These are phyloP conservation scores for Aspergillus haitiensis DNA, from an alignment of 495 filamentous ascomycete species.

Conservation along the genomic window DNA sequence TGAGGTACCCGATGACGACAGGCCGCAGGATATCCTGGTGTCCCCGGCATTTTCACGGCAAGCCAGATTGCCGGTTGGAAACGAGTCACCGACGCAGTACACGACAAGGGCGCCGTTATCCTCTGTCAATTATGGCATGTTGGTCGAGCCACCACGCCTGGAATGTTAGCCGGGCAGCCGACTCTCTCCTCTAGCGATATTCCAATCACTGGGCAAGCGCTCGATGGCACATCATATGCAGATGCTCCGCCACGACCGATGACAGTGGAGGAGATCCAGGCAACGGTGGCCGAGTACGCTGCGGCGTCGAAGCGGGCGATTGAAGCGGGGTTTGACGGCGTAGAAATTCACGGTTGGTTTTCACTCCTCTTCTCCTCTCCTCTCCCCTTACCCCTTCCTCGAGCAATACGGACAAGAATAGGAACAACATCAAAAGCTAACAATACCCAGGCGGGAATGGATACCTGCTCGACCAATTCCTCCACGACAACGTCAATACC, in stretches of 20 bases:
- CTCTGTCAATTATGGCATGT: conserved; percentile 55
- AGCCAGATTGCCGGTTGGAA: conserved; percentile 52
- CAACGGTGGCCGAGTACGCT: conserved; percentile 49
- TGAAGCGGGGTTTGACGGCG: conserved; percentile 61
- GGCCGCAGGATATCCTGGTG: conserved; percentile 43
- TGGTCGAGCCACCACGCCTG: conserved; percentile 47
- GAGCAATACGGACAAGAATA: not conserved
- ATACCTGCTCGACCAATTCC: conserved; percentile 57
- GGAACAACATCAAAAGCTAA: not conserved
- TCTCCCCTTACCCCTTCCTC: not conserved
- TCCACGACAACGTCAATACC: conserved; percentile 50
- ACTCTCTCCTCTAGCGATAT: conserved; percentile 27
- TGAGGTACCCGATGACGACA: not conserved
- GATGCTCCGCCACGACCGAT: conserved; percentile 42
- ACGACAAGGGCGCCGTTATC: conserved; percentile 51
- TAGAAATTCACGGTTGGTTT: conserved; percentile 53
- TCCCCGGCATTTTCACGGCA: conserved; percentile 48
- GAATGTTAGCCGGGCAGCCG: conserved; percentile 29
- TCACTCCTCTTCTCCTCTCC: not conserved
- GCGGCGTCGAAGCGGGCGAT: conserved; percentile 59
- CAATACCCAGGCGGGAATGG: conserved; percentile 46
- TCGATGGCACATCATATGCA: conserved; percentile 32
- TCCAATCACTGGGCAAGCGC: conserved; percentile 28
- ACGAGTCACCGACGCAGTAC: conserved; percentile 52
- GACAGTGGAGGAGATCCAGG: conserved; percentile 45